Conservation (phyloP, 1,284 basidiomycete genomes). For the Leccinum angustisporum region DNA sequence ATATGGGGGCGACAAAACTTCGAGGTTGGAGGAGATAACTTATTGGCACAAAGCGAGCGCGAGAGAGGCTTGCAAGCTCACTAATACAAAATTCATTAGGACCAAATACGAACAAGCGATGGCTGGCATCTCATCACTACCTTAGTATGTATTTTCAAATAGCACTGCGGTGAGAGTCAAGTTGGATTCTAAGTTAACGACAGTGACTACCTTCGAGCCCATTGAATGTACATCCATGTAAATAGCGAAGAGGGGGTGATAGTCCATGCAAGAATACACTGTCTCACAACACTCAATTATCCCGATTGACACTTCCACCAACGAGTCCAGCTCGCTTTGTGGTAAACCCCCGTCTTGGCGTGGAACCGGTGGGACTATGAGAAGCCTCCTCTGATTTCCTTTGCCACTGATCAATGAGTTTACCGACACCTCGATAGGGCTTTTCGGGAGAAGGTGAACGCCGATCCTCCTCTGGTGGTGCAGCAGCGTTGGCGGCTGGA, state of each 20-base stretch:
- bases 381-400: constrained; percentile 63
- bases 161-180: constrained; percentile 7
- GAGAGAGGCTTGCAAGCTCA: too few species aligned
- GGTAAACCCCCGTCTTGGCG: constrained; percentile 38
- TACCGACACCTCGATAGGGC: constrained; percentile 77
- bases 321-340: constrained; percentile 46
- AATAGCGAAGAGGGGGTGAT: constrained; percentile 10
- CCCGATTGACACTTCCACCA: constrained; percentile 26
- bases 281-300: constrained; percentile 16
- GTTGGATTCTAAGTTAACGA: constrained; percentile 6
- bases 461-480: constrained; percentile 35
- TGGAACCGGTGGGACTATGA: constrained; percentile 20
- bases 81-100: too few species aligned
- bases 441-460: constrained; percentile 67
- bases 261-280: constrained; percentile 1
- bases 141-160: neutral
- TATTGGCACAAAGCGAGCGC: too few species aligned
- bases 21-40: too few species aligned
- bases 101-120: too few species aligned
- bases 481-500: constrained; percentile 24
- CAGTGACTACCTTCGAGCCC: neutral
- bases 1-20: too few species aligned
- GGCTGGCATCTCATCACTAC: neutral
- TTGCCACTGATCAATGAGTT: constrained; percentile 81
- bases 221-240: constrained; percentile 10